Percentiles rank a stretch among this genome's conserved stretches.
Conservation (phyloP, 2,329 filamentous ascomycete species). For the Pseudocercospora pini-densiflorae region DNA sequence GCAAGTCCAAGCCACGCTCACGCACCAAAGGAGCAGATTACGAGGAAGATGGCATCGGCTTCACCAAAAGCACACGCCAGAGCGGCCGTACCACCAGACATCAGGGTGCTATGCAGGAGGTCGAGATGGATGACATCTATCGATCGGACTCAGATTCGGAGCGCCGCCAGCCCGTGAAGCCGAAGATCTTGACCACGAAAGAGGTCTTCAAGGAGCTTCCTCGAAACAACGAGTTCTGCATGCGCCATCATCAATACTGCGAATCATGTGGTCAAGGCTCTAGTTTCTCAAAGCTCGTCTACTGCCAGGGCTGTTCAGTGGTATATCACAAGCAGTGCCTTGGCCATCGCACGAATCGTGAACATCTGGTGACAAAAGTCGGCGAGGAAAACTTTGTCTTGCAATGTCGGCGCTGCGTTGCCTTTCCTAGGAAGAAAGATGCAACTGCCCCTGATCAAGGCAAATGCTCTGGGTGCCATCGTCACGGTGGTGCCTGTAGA, state of each 20-base stretch:
- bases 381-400: slow-evolving; percentile 77
- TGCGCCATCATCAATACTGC: slow-evolving; percentile 72
- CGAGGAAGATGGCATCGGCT: slow-evolving; percentile 8
- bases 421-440: slow-evolving; percentile 70
- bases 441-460: slow-evolving; percentile 69
- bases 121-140: slow-evolving; percentile 61
- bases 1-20: slow-evolving; percentile 37
- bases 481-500: slow-evolving; percentile 69
- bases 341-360: slow-evolving; percentile 71
- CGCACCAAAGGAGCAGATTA: neutral
- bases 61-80: slow-evolving; percentile 41
- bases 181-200: slow-evolving; percentile 64
- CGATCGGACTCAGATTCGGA: slow-evolving; percentile 49
- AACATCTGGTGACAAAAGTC: slow-evolving; percentile 91
- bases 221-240: slow-evolving; percentile 67
- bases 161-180: slow-evolving; percentile 43
- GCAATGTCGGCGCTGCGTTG: slow-evolving; percentile 87
- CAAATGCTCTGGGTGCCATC: slow-evolving; percentile 71
- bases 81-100: slow-evolving; percentile 53
- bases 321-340: slow-evolving; percentile 85
- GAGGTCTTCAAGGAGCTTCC: slow-evolving; percentile 73
- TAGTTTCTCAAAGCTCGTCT: slow-evolving; percentile 72
- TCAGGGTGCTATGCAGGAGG: slow-evolving; percentile 57
- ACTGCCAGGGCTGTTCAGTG: slow-evolving; percentile 88
- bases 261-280: slow-evolving; percentile 68